Evolutionary conservation across 2,329 filamentous ascomycete species (phyloP), one percentile per base, ranked within the genome.

Genomic region (Xylariaceae sp.): DNA sequence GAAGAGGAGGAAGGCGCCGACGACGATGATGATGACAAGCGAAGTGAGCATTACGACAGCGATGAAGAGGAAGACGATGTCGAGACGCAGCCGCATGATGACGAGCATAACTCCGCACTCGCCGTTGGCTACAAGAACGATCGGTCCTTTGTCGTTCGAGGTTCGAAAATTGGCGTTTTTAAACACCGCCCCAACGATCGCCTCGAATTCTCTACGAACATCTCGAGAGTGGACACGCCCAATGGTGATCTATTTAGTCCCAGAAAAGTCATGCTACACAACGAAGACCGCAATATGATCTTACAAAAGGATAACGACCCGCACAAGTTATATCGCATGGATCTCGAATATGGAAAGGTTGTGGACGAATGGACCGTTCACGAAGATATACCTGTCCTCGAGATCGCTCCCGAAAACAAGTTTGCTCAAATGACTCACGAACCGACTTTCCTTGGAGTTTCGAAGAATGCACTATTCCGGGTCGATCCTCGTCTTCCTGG

Each of bases 351-450:
- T 64, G 94, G 94, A 62, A 97, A 96, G 74, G 89, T 99, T 37
- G 91, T 97, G 1, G 94, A 99, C 67, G 94, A 99, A 72, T 99
- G 94, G 94, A 96, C 96, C 65, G 82, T 99, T 11, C 92, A 99
- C 68, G 92, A 99, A 59, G 89, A 97, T 68, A 96, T 99, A 53
- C 87, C 89, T 0, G 89, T 97, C 58, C 85, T 89, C 52, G 94
- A 86, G 7, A 97, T 97, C 72, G 89, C 89, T 0, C 94, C 94
- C 0, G 91, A 96, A 71, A 96, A 87, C 80, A 99, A 99, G 82
- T 99, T 96, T 67, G 86, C 94, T 1, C 94, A 99, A 75, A 96
- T 95, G 87, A 96, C 91, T 0, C 85, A 86, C 56, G 91, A 96
- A 68, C 91, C 96, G 67, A 95, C 94, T 0, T 97, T 99, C 78